Evolutionary conservation across 805 yeast genomes (phyloP), one percentile per base, ranked within the genome.

Genomic region (Candida broadrunensis): DNA sequence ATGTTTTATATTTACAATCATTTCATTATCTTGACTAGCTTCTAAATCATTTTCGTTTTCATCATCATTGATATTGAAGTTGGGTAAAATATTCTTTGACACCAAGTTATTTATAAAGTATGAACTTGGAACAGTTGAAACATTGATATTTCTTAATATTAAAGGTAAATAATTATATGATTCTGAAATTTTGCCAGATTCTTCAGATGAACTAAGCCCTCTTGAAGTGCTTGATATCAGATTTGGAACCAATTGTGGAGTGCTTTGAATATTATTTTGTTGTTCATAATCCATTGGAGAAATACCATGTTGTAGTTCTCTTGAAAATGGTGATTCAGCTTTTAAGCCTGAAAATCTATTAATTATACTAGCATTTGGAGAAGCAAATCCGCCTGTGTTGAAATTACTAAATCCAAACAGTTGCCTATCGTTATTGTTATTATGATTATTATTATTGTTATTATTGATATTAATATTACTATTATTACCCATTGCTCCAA

Each of bases 81-180:
- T 64, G 19, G 63, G 45, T 13, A 52, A 39, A 7, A 53, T 25
- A 7, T 45, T 45, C n/a, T 39, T 38, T 7, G 36, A 35, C 4
- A 43, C 31, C 18, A 43, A 36, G 40, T 62, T 69, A 15, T 67
- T 62, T 11, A 63, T 45, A 31, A 75, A 60, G 46, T 80, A 80
- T 12, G 56, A 50, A 13, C 70, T 65, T 0, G 95, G 91, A 9
- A 85, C 78, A 0, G 85, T 74, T 33, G 73, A 67, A 0, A 82
- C 66, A 15, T 87, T 82, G 43, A 83, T 75, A 32, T 81, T 77
- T 43, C 90, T 63, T 20, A 85, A 58, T 9, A 85, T 67, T 59
- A 85, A 78, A 1, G 89, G 90, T 25, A 85, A 58, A 60, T 82
- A 81, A 47, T 82, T 84, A 5, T 86, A 63, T 0, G 73, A 61